phyloP scores from a whole-genome alignment of 2,329 filamentous ascomycete genomes.

The Fonsecaea nubica region DNA sequence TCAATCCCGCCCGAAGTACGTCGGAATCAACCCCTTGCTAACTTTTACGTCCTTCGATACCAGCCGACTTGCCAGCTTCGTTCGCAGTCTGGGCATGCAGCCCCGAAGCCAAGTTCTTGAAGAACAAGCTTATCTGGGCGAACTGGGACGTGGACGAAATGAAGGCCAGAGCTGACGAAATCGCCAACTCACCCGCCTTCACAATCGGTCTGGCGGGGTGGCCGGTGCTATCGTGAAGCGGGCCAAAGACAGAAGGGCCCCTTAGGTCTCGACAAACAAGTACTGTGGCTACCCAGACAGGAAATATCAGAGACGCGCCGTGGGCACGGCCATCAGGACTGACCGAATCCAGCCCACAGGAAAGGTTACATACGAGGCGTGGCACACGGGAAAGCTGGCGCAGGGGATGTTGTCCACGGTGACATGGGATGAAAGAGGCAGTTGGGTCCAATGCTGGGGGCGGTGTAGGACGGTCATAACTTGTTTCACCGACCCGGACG shows the following conservation, averaged over 20 bases:
- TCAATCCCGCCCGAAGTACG: neutral
- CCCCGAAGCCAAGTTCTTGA: conserved; percentile 56
- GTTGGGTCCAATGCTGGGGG: neutral
- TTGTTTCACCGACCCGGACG: neutral
- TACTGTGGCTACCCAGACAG: too few relatives aligned
- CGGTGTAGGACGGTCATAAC: neutral
- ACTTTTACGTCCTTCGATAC: neutral
- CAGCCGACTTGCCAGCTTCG: conserved; percentile 42
- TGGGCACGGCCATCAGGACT: too few relatives aligned
- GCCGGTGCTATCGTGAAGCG: conserved; percentile 10
- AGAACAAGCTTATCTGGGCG: conserved; percentile 55
- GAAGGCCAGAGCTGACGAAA: conserved; percentile 48
- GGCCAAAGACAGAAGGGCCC: neutral
- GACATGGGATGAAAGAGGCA: neutral
- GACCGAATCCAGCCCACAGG: too few relatives aligned
- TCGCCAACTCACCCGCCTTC: conserved; percentile 36
- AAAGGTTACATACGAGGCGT: too few relatives aligned
- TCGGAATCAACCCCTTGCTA: neutral
- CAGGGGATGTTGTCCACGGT: too few relatives aligned
- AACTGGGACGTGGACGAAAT: conserved; percentile 62
- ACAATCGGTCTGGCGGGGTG: conserved; percentile 11
- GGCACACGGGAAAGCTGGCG: too few relatives aligned
- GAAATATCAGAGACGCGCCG: too few relatives aligned
- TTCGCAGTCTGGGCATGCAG: conserved; percentile 56
- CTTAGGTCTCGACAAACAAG: neutral